These are phyloP conservation scores for Arachnomyces sp. DNA, from an alignment of 2,329 filamentous ascomycete genomes.

Conservation along the genomic window DNA sequence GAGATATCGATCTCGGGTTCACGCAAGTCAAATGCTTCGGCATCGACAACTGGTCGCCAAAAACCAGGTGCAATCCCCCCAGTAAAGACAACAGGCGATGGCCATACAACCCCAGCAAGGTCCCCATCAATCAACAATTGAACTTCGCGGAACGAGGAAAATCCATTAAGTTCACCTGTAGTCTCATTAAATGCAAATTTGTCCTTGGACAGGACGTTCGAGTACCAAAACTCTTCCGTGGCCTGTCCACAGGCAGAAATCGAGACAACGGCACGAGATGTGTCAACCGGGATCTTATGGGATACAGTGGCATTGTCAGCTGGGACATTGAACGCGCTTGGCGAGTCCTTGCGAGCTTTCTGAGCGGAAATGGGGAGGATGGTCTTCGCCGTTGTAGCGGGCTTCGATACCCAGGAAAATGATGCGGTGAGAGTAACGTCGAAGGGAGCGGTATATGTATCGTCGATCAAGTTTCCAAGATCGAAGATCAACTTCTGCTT, in stretches of 20 bases:
- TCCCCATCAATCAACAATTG: conserved; percentile 65
- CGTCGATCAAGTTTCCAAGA: conserved; percentile 62
- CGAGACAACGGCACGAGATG: conserved; percentile 61
- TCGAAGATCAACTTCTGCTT: conserved; percentile 73
- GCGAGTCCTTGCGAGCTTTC: conserved; percentile 33
- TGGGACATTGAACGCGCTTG: conserved; percentile 63
- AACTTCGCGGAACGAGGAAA: conserved; percentile 68
- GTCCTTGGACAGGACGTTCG: conserved; percentile 60
- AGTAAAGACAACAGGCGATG: conserved; percentile 74
- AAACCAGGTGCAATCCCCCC: conserved; percentile 69
- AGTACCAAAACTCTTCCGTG: conserved; percentile 79
- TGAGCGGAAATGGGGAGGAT: conserved; percentile 53
- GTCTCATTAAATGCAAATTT: conserved; percentile 50
- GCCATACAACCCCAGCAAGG: conserved; percentile 69
- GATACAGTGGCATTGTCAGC: conserved; percentile 51
- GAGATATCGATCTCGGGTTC: conserved; percentile 79
- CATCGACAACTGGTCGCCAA: conserved; percentile 69
- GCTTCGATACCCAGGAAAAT: conserved; percentile 50
- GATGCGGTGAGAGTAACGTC: conserved; percentile 66
- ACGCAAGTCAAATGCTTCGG: conserved; percentile 68
- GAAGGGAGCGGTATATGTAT: conserved; percentile 63
- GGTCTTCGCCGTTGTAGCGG: conserved; percentile 46
- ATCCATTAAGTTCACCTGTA: conserved; percentile 54
- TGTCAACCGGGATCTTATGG: conserved; percentile 57
- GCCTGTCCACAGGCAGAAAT: conserved; percentile 70